Percentiles rank a stretch among this genome's conserved stretches.
Conservation (phyloP, 306 rosid species). For the Acacia confusa region DNA sequence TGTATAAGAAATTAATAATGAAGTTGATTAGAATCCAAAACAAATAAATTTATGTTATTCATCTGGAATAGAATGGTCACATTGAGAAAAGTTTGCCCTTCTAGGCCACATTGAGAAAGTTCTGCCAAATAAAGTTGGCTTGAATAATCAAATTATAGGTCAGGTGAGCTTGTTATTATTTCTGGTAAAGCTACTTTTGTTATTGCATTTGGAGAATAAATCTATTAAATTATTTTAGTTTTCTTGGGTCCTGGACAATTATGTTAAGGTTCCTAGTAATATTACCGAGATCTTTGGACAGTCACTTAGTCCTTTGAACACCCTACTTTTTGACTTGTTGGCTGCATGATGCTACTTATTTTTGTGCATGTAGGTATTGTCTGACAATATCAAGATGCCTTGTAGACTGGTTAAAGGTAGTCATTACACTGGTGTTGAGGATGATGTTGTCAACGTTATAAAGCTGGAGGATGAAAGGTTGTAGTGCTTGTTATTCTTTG, state of each 20-base stretch:
- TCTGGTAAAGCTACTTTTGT: neutral
- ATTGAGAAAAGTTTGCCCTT: conserved; percentile 1
- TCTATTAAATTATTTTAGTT: conserved; percentile 13
- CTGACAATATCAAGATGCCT: conserved; percentile 92
- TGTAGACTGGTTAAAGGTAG: conserved; percentile 96
- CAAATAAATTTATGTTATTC: neutral
- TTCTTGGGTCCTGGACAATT: conserved; percentile 14
- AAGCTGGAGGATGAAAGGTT: conserved; percentile 97
- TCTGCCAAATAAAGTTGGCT: neutral
- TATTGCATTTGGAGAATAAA: conserved; percentile 21
- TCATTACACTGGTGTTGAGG: conserved; percentile 98
- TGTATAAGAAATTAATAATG: conserved; percentile 5
- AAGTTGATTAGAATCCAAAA: neutral
- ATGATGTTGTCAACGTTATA: conserved; percentile 89
- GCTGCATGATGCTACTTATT: conserved; percentile 26
- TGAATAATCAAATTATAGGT: neutral
- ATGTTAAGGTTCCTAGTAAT: conserved; percentile 4
- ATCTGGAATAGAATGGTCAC: neutral
- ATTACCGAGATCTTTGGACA: conserved; percentile 3
- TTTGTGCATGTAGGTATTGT: conserved; percentile 74
- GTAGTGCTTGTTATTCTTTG: conserved; percentile 24
- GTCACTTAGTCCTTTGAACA: conserved; percentile 14
- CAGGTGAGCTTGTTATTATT: neutral
- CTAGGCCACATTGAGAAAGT: conserved; percentile 6
- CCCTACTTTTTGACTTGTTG: conserved; percentile 21